Conservation (phyloP, 768 basidiomycete species). For the Butyriboletus loyo region DNA sequence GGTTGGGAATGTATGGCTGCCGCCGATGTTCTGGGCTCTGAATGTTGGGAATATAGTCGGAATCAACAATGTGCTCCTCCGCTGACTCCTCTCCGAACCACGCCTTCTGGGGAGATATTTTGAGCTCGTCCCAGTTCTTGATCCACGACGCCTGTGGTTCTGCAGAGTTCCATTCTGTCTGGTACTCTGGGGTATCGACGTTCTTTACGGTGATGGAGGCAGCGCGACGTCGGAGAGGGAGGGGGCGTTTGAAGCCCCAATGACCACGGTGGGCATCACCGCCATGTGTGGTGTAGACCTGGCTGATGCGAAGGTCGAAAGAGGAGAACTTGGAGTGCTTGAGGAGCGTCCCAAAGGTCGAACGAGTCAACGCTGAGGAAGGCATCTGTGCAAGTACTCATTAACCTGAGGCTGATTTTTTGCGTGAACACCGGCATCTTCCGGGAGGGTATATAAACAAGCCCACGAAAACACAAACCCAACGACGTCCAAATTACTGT, state of each 20-base stretch:
- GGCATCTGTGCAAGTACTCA: constrained; percentile 11
- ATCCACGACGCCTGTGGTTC: constrained; percentile 68
- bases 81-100: constrained; percentile 11
- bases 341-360: constrained; percentile 73
- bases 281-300: constrained; percentile 70
- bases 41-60: constrained; percentile 25
- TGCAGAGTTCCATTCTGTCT: constrained; percentile 73
- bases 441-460: constrained; percentile 33
- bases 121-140: constrained; percentile 61
- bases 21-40: constrained; percentile 20
- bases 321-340: constrained; percentile 80
- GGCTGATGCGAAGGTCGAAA: constrained; percentile 71
- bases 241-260: constrained; percentile 84
- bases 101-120: constrained; percentile 13
- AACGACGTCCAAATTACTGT: constrained; percentile 85
- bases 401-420: constrained; percentile 2
- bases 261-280: constrained; percentile 74
- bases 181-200: constrained; percentile 71
- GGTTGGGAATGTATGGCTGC: constrained; percentile 43
- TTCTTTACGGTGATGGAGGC: constrained; percentile 63
- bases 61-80: constrained; percentile 23
- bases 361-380: constrained; percentile 41
- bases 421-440: constrained; percentile 17
- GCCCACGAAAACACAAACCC: constrained; percentile 17
- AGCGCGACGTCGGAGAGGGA: constrained; percentile 61